Conservation (phyloP, 106 monocot species). For the Allium sativum region DNA sequence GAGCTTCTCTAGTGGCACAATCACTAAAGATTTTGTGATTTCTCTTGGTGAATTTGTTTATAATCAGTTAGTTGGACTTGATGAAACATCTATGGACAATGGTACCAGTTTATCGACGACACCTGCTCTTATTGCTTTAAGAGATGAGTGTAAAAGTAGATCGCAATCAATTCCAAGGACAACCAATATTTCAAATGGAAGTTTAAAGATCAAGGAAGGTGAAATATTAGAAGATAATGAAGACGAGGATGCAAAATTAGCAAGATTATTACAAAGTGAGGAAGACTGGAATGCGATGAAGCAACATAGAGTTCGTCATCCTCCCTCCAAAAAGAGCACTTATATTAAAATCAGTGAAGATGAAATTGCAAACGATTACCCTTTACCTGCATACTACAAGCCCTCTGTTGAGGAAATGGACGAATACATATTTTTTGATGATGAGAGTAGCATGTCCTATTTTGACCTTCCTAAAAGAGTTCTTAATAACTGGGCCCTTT, state of each 20-base stretch:
- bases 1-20: conserved; percentile 29
- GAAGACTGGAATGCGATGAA: conserved; percentile 85
- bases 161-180: conserved; percentile 1
- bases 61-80: conserved; percentile 83
- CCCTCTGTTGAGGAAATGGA: conserved; percentile 75
- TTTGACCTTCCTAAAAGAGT: conserved; percentile 74
- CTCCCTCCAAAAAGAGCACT: conserved; percentile 30
- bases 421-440: conserved; percentile 80
- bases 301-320: conserved; percentile 19
- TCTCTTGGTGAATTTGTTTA: conserved; percentile 87
- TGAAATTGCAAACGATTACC: conserved; percentile 97
- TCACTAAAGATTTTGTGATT: conserved; percentile 69
- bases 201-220: conserved; percentile 58
- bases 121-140: conserved; percentile 67
- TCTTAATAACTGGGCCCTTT: conserved; percentile 80
- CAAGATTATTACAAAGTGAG: conserved; percentile 72
- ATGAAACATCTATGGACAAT: conserved; percentile 33
- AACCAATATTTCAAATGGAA: conserved; percentile 17
- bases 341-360: conserved; percentile 94
- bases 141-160: conserved; percentile 61
- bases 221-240: conserved; percentile 24
- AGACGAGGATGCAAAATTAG: conserved; percentile 87
- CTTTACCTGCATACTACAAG: conserved; percentile 88
- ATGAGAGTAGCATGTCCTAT: conserved; percentile 38
- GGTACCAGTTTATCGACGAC: conserved; percentile 38